Percentiles rank a stretch among this genome's conserved stretches.
These are phyloP conservation scores for Oryza punctata DNA, from an alignment of 176 grass and related monocot species.

Conservation along the genomic window DNA sequence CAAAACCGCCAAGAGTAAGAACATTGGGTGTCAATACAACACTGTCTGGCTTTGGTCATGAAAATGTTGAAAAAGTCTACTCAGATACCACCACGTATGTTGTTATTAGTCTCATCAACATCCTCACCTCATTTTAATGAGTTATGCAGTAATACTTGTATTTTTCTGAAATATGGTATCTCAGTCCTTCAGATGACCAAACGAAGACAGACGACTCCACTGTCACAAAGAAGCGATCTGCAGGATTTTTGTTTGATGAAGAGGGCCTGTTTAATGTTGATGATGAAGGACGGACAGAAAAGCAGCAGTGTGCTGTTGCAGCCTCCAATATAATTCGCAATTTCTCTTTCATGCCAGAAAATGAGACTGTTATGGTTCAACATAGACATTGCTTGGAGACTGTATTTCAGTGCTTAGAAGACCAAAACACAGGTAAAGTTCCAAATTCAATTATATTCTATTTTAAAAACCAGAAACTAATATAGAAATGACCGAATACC, in stretches of 20 bases:
- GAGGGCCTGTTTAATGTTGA: slow-evolving; percentile 93
- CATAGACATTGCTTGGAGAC: slow-evolving; percentile 98
- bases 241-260: slow-evolving; percentile 85
- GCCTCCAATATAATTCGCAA: slow-evolving; percentile 97
- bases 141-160: slow-evolving; percentile 7
- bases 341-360: slow-evolving; percentile 99
- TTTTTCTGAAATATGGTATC: slow-evolving; percentile 31
- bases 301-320: slow-evolving; percentile 87
- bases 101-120: slow-evolving; percentile 22
- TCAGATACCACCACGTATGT: slow-evolving; percentile 46
- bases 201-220: slow-evolving; percentile 46
- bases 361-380: slow-evolving; percentile 92
- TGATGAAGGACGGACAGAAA: slow-evolving; percentile 88
- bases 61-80: slow-evolving; percentile 59
- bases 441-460: slow-evolving; percentile 26
- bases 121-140: slow-evolving; percentile 32
- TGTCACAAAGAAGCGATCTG: slow-evolving; percentile 57
- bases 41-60: slow-evolving; percentile 84
- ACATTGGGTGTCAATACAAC: slow-evolving; percentile 63
- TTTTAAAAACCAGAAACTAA: slow-evolving; percentile 8
- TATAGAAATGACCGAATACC: slow-evolving; percentile 9
- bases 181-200: slow-evolving; percentile 51
- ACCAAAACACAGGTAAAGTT: slow-evolving; percentile 75
- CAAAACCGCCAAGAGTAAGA: slow-evolving; percentile 69
- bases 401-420: slow-evolving; percentile 92